Base-by-base conservation (phyloP, 73 alveolate genomes). In the Durusdinium trenchii region DNA sequence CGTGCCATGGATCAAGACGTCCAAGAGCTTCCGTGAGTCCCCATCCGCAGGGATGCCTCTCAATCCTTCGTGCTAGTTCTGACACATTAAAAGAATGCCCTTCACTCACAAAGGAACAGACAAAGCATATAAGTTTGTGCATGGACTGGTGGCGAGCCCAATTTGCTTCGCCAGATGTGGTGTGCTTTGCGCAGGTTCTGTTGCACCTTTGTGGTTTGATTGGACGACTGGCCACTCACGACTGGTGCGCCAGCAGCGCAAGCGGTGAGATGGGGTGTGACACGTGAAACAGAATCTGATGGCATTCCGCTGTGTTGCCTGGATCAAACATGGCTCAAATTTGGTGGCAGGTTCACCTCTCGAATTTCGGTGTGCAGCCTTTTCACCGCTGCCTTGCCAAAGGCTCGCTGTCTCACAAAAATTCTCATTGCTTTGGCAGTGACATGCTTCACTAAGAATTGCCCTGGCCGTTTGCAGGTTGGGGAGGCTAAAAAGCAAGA, bases 351-450 rank as follows among this genome's bases (percentile, higher is more conserved):
- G 96, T 92, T 92, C 98, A 92, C 87, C 62, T 92, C 98, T 20
- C 98, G 98, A 9, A 92, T 92, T 60, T 92, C 98, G 16, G 86
- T 75, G 20, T 92, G 98, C 90, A 73, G 81, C 87, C 98, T 92
- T 51, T 92, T 92, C 61, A 45, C 91, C 6, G 98, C 86, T 42
- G 98, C 98, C 61, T n/a, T 92, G 76, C 78, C 91, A 50, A 92
- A 92, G 98, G 96, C 96, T 20, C 26, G 0, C 18, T 32, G 18
- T 60, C 73, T 60, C 4, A 60, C 73, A 1, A 60, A 60, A 60
- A 32, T 60, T 23, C 73, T 60, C 30, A 23, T 32, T 60, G 73
- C 30, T 60, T 60, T 2, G 30, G 73, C 1, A 60, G 73, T 23
- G 73, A 23, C 73, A 60, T 32, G 69, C 32, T 57, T 23, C 12